Base-by-base conservation (phyloP, 495 filamentous ascomycete species). In the Penicillium canescens region DNA sequence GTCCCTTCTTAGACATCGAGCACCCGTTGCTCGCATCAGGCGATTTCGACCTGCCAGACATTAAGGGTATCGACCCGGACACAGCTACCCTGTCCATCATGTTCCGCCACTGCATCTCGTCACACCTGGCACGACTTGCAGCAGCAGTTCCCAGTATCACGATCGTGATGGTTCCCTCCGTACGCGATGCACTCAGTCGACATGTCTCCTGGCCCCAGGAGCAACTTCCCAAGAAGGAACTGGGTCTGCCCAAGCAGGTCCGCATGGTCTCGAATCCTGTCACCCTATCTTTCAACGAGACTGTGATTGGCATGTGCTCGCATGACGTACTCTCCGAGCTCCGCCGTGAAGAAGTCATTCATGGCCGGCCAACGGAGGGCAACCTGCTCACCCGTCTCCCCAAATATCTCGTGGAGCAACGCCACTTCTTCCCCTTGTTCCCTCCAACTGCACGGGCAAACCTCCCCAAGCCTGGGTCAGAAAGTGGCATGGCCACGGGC, bases 141-240 rank as follows among this genome's bases (percentile, higher is more conserved):
- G 70, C 82, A 31, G 74, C 80, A 11, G 85, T 91, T 26, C 92
- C 92, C 3, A 80, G 79, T 54, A 85, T 93, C 68, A 88, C 82
- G 12, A 86, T 98, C 52, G 78, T 96, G 33, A 74, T 97, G 3
- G 75, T 96, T 2, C 94, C 94, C 9, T 92, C 87, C 6, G 81
- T 93, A 6, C 89, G 92, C n/a, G 94, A 98, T 59, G 82, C 86
- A 0, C 71, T 93, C 54, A 86, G 79, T 73, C 86, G 85, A 43
- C 92, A 96, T 68, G 86, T 91, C 23, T 86, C 88, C 23, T 98
- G 89, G 86, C 94, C 94, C 2, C 94, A 98, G 65, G 93, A 96
- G 55, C 78, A 80, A 21, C 80, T 96, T 13, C 75, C 80, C 1
- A 82, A 81, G 56, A 86, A 85, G 60, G 83, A 87, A 3, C 80